Conservation (phyloP, 352 stramenopile species). For the Phytophthora nicotianae region DNA sequence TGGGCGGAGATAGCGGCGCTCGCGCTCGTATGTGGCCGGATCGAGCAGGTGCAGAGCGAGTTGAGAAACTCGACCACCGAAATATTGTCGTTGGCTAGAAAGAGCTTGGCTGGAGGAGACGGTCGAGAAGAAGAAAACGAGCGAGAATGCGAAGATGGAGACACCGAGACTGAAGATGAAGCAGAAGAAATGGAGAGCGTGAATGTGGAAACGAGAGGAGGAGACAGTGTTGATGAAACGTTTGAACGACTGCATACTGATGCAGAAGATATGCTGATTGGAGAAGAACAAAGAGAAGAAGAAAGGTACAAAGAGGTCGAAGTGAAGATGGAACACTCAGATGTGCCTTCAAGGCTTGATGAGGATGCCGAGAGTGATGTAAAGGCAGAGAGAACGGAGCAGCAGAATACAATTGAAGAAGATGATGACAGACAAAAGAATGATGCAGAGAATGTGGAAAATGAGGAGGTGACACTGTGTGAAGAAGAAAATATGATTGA, state of each 20-base stretch:
- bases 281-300: no score
- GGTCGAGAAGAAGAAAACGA: constrained; percentile 1
- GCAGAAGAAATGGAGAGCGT: not conserved
- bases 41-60: constrained; percentile 22
- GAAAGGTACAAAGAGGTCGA: no score
- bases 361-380: not conserved
- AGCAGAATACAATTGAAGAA: not conserved
- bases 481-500: not conserved
- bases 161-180: not conserved
- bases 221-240: no score
- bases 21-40: constrained; percentile 8
- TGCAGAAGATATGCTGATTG: no score
- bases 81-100: constrained; percentile 19
- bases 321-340: not conserved
- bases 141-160: no score
- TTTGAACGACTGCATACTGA: no score
- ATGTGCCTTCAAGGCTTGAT: not conserved
- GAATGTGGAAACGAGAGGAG: not conserved
- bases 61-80: constrained; percentile 12
- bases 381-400: no score
- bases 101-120: not conserved
- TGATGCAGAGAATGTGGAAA: not conserved
- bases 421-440: not conserved
- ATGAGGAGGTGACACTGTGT: not conserved
- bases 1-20: constrained; percentile 6